phyloP scores from a whole-genome alignment of 148 eudicot genomes.

The Rhododendron mucronatum region DNA sequence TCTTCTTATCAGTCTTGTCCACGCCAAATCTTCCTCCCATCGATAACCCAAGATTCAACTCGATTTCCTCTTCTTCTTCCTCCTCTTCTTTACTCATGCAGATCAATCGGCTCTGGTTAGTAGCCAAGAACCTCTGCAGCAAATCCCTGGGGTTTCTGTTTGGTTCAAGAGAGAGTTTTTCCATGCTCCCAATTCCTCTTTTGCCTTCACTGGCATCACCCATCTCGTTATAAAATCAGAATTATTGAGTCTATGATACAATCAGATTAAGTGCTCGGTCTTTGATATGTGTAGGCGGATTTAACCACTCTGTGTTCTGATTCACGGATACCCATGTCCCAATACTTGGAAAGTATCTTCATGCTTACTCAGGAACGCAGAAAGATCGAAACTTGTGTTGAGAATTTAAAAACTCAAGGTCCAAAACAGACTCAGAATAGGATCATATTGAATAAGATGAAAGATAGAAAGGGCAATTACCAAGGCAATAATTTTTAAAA shows the following conservation, averaged over 20 bases:
- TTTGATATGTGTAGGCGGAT: constrained; percentile 3
- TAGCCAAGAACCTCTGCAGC: constrained; percentile 44
- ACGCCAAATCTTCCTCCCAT: constrained; percentile 89
- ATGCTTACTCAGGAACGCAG: constrained; percentile 7
- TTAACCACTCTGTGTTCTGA: constrained; percentile 20
- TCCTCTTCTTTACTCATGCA: constrained; percentile 12
- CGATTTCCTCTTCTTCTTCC: constrained; percentile 37
- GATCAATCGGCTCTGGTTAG: neutral
- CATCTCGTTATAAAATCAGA: constrained; percentile 9
- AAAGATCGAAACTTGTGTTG: neutral
- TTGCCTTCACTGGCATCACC: constrained; percentile 23
- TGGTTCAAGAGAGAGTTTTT: constrained; percentile 42
- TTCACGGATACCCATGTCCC: constrained; percentile 25
- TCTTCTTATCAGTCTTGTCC: constrained; percentile 48
- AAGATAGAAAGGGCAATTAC: neutral
- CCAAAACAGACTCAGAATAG: neutral
- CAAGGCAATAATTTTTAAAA: neutral
- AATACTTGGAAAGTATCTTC: constrained; percentile 22
- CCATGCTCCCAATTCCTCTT: constrained; percentile 35
- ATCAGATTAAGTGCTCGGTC: neutral
- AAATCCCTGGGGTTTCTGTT: constrained; percentile 59
- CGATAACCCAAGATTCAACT: constrained; percentile 77
- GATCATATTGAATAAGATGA: neutral
- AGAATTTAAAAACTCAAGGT: neutral
- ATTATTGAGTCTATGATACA: neutral